A percentile compares a stretch with the other conserved stretches of the same genome.
These are phyloP conservation scores for Prunus padus DNA, from an alignment of 306 rosid species.

Conservation along the genomic window DNA sequence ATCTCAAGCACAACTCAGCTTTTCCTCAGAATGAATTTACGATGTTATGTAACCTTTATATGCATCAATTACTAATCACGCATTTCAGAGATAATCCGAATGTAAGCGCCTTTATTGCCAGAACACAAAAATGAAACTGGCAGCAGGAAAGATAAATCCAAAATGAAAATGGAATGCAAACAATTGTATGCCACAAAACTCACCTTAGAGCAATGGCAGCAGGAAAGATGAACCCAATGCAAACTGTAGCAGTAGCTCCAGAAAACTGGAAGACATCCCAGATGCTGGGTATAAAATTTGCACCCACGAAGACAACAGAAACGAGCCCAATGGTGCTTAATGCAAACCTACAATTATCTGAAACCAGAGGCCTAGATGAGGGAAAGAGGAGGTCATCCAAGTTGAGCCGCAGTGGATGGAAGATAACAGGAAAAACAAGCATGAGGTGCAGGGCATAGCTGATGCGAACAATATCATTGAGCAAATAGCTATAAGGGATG, in stretches of 20 bases:
- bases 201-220: conserved; percentile 69
- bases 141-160: too few species aligned
- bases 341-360: conserved; percentile 36
- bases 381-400: conserved; percentile 53
- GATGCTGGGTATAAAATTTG: conserved; percentile 68
- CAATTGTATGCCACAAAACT: conserved; percentile 1
- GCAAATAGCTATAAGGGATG: conserved; percentile 54
- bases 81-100: too few species aligned
- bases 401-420: conserved; percentile 59
- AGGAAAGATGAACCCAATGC: conserved; percentile 68
- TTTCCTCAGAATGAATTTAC: background rate
- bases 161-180: background rate
- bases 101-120: too few species aligned
- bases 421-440: conserved; percentile 69
- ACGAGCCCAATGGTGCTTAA: conserved; percentile 49
- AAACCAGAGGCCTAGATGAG: conserved; percentile 43
- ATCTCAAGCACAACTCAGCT: background rate
- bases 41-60: background rate
- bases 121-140: too few species aligned
- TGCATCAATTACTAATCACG: too few species aligned
- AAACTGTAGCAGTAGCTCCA: conserved; percentile 74
- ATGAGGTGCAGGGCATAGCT: conserved; percentile 70
- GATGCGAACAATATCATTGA: conserved; percentile 57
- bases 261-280: conserved; percentile 70
- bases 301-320: conserved; percentile 44